A percentile compares a stretch with the other conserved stretches of the same genome.
phyloP scores from a whole-genome alignment of 257 asterid genomes.

The Penstemon eatonii region DNA sequence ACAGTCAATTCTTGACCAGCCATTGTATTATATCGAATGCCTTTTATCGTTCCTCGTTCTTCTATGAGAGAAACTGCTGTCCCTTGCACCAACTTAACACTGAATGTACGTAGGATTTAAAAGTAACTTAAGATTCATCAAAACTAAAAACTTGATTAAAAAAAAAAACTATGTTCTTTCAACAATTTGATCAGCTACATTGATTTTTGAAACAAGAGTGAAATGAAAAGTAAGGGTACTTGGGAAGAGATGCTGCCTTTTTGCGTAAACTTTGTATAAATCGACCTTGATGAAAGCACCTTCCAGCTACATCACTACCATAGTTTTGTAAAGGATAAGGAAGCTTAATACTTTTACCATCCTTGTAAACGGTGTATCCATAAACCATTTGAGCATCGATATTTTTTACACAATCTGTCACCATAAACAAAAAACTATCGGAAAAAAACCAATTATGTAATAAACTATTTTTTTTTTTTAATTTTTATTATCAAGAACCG shows the following conservation, averaged over 20 bases:
- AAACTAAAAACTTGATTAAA: no score
- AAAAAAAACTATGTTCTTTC: no score
- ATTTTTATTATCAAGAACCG: no score
- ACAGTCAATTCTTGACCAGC: no score
- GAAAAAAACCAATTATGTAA: neutral
- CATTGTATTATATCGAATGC: no score
- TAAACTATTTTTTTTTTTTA: no score
- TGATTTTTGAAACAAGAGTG: neutral
- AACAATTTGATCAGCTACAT: no score
- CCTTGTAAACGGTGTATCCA: slow-evolving; percentile 33
- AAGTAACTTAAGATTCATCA: no score
- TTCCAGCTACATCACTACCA: slow-evolving; percentile 12
- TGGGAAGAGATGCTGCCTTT: slow-evolving; percentile 23
- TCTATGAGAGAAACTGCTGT: no score
- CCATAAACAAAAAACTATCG: neutral
- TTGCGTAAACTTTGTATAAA: slow-evolving; percentile 28
- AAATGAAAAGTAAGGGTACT: neutral
- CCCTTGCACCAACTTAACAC: no score
- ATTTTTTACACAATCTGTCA: slow-evolving; percentile 27
- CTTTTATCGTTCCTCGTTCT: no score
- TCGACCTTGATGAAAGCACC: slow-evolving; percentile 27
- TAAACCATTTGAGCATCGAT: slow-evolving; percentile 30
- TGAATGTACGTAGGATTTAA: no score
- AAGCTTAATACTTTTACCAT: neutral
- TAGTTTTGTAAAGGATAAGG: neutral